Conservation (phyloP, 129 eudicot genomes). For the Gnaphalium uliginosum region DNA sequence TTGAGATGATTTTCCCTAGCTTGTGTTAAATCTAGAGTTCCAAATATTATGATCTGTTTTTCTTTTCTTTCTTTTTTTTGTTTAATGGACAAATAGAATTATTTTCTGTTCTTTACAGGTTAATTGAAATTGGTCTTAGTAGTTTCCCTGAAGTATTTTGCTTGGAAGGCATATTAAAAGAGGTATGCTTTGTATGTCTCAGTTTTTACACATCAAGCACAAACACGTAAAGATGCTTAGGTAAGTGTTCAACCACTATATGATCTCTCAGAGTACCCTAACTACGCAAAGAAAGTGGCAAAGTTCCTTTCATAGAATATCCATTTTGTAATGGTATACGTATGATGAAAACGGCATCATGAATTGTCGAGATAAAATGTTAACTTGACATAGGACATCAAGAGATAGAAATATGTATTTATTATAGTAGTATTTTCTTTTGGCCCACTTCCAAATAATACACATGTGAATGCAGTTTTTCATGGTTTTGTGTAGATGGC, state of each 20-base stretch:
- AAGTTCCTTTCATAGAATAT: background rate
- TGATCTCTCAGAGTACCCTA: background rate
- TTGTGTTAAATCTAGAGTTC: background rate
- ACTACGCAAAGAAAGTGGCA: background rate
- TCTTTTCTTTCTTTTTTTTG: no score
- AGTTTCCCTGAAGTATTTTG: constrained; percentile 84
- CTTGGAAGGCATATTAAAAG: constrained; percentile 68
- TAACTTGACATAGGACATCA: background rate
- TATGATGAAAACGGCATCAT: background rate
- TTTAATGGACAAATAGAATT: background rate
- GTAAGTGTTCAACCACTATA: background rate
- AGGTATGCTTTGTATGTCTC: constrained; percentile 49
- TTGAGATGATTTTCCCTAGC: background rate
- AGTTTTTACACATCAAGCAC: background rate
- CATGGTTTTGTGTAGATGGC: constrained; percentile 64
- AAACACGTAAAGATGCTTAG: background rate
- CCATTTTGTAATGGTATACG: background rate
- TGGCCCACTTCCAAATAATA: background rate
- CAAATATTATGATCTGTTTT: background rate
- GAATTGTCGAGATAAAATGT: background rate
- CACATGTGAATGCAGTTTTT: background rate
- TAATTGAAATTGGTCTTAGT: constrained; percentile 75
- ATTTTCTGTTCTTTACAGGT: constrained; percentile 42
- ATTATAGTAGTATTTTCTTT: background rate
- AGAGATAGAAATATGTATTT: background rate